A percentile compares a stretch with the other conserved stretches of the same genome.
These are phyloP conservation scores for Cubamyces sp. DNA, from an alignment of 768 basidiomycete species.

Conservation along the genomic window DNA sequence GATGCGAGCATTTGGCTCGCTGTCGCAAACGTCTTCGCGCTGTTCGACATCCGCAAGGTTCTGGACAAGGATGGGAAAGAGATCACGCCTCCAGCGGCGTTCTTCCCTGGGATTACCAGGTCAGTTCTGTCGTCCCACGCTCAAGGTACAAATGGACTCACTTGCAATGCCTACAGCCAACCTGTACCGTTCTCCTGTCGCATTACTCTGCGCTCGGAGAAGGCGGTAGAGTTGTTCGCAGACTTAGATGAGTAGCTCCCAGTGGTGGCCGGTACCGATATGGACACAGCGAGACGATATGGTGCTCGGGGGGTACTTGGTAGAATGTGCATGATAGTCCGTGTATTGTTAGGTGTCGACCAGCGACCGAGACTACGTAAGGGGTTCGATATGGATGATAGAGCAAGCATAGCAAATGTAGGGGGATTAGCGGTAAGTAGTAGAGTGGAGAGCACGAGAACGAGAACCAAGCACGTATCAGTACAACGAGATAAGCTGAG, in stretches of 20 bases:
- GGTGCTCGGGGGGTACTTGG: neutral
- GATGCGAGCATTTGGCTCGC: constrained; percentile 50
- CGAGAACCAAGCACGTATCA: neutral
- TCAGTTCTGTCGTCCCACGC: constrained; percentile 19
- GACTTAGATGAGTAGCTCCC: neutral
- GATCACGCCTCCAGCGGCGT: constrained; percentile 42
- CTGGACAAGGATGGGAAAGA: constrained; percentile 46
- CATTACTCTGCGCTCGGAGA: constrained; percentile 45
- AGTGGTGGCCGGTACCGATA: too few species aligned
- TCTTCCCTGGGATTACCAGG: constrained; percentile 50
- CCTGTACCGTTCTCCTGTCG: constrained; percentile 52
- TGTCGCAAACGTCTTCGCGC: constrained; percentile 47
- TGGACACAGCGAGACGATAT: too few species aligned
- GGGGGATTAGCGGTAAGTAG: neutral
- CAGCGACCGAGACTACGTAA: neutral
- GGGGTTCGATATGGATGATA: neutral
- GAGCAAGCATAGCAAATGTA: neutral
- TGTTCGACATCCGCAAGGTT: constrained; percentile 48
- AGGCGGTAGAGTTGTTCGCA: constrained; percentile 3
- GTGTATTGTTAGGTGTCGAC: neutral
- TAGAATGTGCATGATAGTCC: neutral
- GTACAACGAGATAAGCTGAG: neutral
- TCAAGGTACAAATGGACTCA: neutral
- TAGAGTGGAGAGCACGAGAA: neutral
- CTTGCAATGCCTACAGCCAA: constrained; percentile 39